phyloP scores from a whole-genome alignment of 352 stramenopile species.

The Phytophthora melonis region DNA sequence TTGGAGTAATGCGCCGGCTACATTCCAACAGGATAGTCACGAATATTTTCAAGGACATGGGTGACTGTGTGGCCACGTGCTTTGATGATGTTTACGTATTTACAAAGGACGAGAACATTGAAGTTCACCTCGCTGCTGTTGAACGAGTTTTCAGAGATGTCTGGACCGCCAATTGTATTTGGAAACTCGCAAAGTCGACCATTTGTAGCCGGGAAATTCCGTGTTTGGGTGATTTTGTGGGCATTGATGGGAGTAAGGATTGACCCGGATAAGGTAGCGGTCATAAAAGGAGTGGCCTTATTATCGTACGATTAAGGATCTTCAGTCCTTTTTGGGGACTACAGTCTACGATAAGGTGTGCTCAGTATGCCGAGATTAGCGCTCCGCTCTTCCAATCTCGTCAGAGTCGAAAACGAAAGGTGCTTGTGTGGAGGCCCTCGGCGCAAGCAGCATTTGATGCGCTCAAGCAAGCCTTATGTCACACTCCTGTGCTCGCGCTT shows the following conservation, averaged over 20 bases:
- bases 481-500: not conserved
- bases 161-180: conserved; percentile 10
- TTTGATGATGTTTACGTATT: conserved; percentile 16
- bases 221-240: conserved; percentile 11
- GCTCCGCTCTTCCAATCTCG: conserved; percentile 11
- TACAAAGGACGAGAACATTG: not conserved
- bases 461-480: conserved; percentile 3
- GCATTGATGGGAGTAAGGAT: conserved; percentile 6
- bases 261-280: conserved; percentile 8
- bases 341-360: conserved; percentile 8
- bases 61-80: not conserved
- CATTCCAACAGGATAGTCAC: no score
- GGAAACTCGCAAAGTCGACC: conserved; percentile 7
- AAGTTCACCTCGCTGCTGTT: not conserved
- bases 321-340: conserved; percentile 2
- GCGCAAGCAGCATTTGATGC: conserved; percentile 9
- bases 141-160: conserved; percentile 3
- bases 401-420: conserved; percentile 8
- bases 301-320: conserved; percentile 6
- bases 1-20: no score
- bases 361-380: conserved; percentile 3
- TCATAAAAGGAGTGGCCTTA: conserved; percentile 1
- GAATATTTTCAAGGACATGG: no score
- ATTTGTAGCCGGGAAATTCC: conserved; percentile 14
- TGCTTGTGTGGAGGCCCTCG: not conserved